These are phyloP conservation scores for Gillenia trifoliata DNA, from an alignment of 306 rosid species.

Conservation along the genomic window DNA sequence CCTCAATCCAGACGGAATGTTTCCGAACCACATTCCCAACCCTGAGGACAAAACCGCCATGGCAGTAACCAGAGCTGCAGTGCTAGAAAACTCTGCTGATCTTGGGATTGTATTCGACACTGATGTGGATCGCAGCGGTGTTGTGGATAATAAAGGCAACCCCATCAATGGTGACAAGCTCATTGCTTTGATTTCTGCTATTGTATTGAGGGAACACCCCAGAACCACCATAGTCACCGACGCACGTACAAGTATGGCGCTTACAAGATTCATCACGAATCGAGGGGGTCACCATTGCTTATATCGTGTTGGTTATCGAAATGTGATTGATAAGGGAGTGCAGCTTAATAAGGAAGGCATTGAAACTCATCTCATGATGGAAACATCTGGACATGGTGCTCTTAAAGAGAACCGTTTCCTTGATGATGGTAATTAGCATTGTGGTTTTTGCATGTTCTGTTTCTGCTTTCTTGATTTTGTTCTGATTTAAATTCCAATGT, in stretches of 20 bases:
- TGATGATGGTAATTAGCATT: constrained; percentile 58
- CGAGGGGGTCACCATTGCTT: constrained; percentile 80
- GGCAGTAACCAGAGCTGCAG: constrained; percentile 74
- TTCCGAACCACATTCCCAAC: constrained; percentile 89
- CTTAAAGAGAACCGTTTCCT: constrained; percentile 84
- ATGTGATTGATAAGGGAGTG: constrained; percentile 81
- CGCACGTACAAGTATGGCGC: constrained; percentile 78
- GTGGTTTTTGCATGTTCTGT: background rate
- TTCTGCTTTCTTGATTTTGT: background rate
- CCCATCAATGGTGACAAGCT: constrained; percentile 79
- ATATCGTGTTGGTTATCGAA: constrained; percentile 79
- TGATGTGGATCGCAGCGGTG: constrained; percentile 84
- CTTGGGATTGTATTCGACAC: constrained; percentile 88
- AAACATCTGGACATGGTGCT: constrained; percentile 93
- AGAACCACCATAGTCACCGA: constrained; percentile 74
- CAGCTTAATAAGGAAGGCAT: constrained; percentile 64
- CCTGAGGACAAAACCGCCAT: constrained; percentile 84
- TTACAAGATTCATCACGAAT: constrained; percentile 53
- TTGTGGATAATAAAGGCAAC: constrained; percentile 65
- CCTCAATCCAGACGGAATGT: constrained; percentile 88
- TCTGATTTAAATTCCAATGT: background rate
- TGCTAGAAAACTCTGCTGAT: constrained; percentile 59
- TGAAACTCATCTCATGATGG: constrained; percentile 86
- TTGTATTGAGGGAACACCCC: constrained; percentile 68
- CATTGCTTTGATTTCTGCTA: constrained; percentile 80